Evolutionary conservation across 1,139 yeast genomes (phyloP).

Genomic region (Zygosaccharomyces sapae): DNA sequence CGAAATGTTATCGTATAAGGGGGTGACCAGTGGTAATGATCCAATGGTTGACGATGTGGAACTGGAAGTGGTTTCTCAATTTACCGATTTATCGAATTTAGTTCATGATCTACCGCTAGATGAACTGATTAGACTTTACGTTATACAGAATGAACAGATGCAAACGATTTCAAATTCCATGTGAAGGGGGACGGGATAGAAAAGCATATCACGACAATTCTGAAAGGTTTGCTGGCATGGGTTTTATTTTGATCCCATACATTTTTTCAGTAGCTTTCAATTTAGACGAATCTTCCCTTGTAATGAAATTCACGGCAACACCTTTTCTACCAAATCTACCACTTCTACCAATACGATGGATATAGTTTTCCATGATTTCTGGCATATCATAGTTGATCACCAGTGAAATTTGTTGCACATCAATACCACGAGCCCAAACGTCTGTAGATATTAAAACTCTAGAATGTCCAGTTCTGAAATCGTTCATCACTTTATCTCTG

Average conservation of each 20-base stretch:
- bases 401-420: conserved; percentile 93
- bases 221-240: conserved; percentile 79
- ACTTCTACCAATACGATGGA: conserved; percentile 91
- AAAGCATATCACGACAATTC: conserved; percentile 29
- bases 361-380: conserved; percentile 76
- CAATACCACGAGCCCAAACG: conserved; percentile 97
- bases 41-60: conserved; percentile 21
- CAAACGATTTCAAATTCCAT: conserved; percentile 22
- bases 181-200: conserved; percentile 3
- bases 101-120: conserved; percentile 26
- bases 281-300: conserved; percentile 58
- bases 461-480: conserved; percentile 70
- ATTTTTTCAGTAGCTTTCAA: conserved; percentile 70
- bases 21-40: conserved; percentile 6
- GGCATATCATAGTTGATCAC: conserved; percentile 94
- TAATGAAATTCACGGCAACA: conserved; percentile 83
- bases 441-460: conserved; percentile 91
- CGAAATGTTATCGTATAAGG: conserved; percentile 28
- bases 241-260: conserved; percentile 73
- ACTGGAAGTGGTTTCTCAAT: conserved; percentile 33
- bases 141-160: conserved; percentile 39
- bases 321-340: conserved; percentile 97
- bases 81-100: conserved; percentile 18
- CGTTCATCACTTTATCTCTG: conserved; percentile 84
- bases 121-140: conserved; percentile 37